These are phyloP conservation scores for Magnusiomyces tetraspermus DNA, from an alignment of 1,139 yeast species.

Conservation along the genomic window DNA sequence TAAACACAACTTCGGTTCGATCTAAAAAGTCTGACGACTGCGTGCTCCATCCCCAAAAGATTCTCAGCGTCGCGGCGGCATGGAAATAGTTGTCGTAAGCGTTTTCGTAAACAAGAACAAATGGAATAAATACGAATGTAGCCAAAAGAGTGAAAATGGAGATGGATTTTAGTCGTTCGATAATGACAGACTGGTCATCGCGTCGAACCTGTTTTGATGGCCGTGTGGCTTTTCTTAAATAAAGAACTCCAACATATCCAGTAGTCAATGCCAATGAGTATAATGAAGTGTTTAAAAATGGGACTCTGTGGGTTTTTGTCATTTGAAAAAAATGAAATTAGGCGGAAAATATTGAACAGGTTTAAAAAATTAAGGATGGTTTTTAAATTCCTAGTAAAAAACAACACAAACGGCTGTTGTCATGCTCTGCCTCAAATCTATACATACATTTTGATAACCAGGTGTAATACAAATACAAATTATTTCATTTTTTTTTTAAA, in stretches of 20 bases:
- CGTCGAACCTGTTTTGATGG: conserved; percentile 25
- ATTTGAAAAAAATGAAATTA: no score
- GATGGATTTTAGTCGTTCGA: conserved; percentile 33
- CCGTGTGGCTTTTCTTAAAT: conserved; percentile 24
- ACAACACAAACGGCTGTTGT: no score
- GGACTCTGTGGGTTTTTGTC: neutral
- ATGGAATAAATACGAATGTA: conserved; percentile 27
- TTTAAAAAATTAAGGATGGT: no score
- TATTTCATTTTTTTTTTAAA: no score
- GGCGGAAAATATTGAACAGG: no score
- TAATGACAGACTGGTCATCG: conserved; percentile 33
- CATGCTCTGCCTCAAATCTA: no score
- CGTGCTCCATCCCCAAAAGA: conserved; percentile 29
- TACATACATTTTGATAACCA: no score
- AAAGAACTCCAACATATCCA: conserved; percentile 29
- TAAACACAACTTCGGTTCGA: conserved; percentile 7
- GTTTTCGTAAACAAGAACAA: conserved; percentile 14
- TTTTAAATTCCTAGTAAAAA: no score
- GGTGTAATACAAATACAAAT: no score
- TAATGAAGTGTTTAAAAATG: conserved; percentile 3
- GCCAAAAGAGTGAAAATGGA: conserved; percentile 30
- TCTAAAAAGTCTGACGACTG: neutral
- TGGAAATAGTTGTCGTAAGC: conserved; percentile 19
- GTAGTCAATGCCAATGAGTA: conserved; percentile 10
- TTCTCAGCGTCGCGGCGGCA: conserved; percentile 21